phyloP scores from a whole-genome alignment of 345 rosid species.

The Noccaea caerulescens region DNA sequence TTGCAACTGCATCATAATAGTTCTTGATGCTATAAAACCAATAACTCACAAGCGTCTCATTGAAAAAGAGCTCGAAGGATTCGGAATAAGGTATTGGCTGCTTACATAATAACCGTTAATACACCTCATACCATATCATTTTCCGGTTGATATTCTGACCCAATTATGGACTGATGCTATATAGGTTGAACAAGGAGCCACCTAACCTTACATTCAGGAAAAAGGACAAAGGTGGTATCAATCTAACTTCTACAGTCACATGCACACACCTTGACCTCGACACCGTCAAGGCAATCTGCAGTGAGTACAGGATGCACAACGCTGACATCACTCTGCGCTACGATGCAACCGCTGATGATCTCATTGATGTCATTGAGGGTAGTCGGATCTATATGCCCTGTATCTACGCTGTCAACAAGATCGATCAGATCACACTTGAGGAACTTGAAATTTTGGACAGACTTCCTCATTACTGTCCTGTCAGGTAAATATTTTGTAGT shows the following conservation, averaged over 20 bases:
- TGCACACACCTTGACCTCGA: slow-evolving; percentile 90
- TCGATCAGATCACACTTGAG: slow-evolving; percentile 93
- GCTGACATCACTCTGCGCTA: slow-evolving; percentile 92
- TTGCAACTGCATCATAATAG: slow-evolving; percentile 82
- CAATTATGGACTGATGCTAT: slow-evolving; percentile 32
- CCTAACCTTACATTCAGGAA: slow-evolving; percentile 96
- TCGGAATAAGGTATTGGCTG: slow-evolving; percentile 87
- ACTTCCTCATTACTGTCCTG: slow-evolving; percentile 98
- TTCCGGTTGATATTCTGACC: slow-evolving; percentile 7
- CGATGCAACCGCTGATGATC: slow-evolving; percentile 99
- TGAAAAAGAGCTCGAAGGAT: slow-evolving; percentile 98
- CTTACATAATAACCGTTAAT: slow-evolving; percentile 10
- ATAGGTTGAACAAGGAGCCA: slow-evolving; percentile 97
- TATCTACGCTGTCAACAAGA: slow-evolving; percentile 92
- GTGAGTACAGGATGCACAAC: slow-evolving; percentile 94
- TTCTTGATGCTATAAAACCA: slow-evolving; percentile 97
- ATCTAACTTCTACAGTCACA: slow-evolving; percentile 83
- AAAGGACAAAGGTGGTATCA: slow-evolving; percentile 98
- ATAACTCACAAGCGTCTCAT: slow-evolving; percentile 98
- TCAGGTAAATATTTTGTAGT: slow-evolving; percentile 58
- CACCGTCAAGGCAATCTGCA: slow-evolving; percentile 95
- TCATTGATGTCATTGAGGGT: slow-evolving; percentile 96
- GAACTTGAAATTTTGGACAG: slow-evolving; percentile 95
- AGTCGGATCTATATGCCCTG: slow-evolving; percentile 98
- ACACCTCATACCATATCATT: neutral